Base-by-base conservation (phyloP, 2,329 filamentous ascomycete genomes). In the Ophiosphaerella narmari region DNA sequence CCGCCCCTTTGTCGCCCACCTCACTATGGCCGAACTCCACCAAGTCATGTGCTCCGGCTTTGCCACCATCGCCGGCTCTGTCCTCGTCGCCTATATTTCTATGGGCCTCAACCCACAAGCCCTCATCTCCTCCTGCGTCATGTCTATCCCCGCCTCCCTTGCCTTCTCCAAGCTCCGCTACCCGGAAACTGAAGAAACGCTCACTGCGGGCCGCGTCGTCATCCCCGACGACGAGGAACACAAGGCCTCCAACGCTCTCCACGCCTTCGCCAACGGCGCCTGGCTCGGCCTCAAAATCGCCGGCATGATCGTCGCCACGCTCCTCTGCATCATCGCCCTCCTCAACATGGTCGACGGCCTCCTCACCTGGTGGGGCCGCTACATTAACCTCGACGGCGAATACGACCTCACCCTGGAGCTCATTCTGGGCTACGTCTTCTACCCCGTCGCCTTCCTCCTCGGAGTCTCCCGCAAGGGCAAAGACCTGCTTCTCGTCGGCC, bases 21-120 rank as follows among this genome's bases (percentile, higher is more conserved):
- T 96, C 67, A 97, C 92, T 55, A 82, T 86, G 68, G 90, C 91
- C 59, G 92, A 97, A 75, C 78, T 96, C 50, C 92, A 96, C 74
- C 91, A 96, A 76, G 82, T 96, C 73, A 91, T 97, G 90, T 89
- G 87, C 46, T 95, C 88, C 59, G 92, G 91, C 55, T 96, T 95
- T 63, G 91, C 92, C 21, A 96, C 92, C 39, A 96, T 97, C 63
- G 89, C 91, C 11, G 92, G 92, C 54, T 91, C 87, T 65, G 90
- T 95, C 11, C 78, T 97, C 33, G 87, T 94, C 24, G 89, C 89
- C 12, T 97, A 96, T 74, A 92, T 96, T 50, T 78, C 80, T 24
- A 85, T 96, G 64, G 91, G 91, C 35, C 80, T 96, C 47, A 94
- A 91, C 72, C 80, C 89, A 1, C 88, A 95, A 71, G 91, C 90